Base-by-base conservation (phyloP, 805 yeast genomes). In the Kregervanrija delftensis region DNA sequence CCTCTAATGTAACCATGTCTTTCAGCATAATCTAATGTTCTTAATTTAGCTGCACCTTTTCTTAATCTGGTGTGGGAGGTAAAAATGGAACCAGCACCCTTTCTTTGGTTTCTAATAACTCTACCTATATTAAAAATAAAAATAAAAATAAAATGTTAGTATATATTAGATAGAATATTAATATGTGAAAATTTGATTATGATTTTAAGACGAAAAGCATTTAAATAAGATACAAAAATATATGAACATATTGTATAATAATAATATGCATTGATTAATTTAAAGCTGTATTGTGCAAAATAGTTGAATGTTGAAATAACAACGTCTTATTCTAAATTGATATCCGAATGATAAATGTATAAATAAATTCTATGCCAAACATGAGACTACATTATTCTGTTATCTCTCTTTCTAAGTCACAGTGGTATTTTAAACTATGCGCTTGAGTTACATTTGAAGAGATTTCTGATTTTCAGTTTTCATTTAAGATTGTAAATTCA, bases 101-200 rank as follows among this genome's bases (percentile, higher is more conserved):
- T 93, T 89, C 99, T 90, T 85, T 93, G 99, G 85, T 93, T 93
- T 81, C 99, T 95, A 82, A 93, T 93, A 79, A 93, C 99, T 85
- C 98, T 88, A 86, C 96, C 96, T 81, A 42, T 55, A 45, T 40
- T 46, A 40, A 9, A 39, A 37, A 39, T 33, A 32, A 34, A 28
- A 13, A 14, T 35, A 30, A 22, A 33, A 41, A 48, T 32, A 35
- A 11, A 28, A 14, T 30, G 45, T 36, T 30, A 39, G 41, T 38
- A 31, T 12, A 13, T n/a, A 36, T 11, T 22, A n/a, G 39, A 16
- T 22, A 10, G n/a, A 15, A n/a, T 17, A 11, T 22, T 10, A 5
- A 22, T 22, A 13, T 17, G 11, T 11, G 28, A 17, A 14, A n/a
- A 5, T 14, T 8, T 22, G 10, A 11, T 40, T 17, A 15, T 32